Evolutionary conservation across 768 basidiomycete species (phyloP).

Genomic region (Lactarius tabidus): DNA sequence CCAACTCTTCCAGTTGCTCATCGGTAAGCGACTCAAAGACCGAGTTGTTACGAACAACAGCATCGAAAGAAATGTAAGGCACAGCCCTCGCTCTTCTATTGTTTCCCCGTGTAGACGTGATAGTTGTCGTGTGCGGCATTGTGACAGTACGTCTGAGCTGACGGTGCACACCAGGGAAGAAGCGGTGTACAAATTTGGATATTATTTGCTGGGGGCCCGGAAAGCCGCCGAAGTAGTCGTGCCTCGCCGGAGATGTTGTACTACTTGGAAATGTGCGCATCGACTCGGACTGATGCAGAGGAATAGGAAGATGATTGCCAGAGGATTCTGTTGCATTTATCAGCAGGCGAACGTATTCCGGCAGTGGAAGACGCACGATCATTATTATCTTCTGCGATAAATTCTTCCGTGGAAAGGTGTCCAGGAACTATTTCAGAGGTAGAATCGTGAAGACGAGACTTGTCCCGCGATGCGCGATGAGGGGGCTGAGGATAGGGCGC

Average conservation of each 20-base stretch:
- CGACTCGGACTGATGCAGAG: slow-evolving; percentile 24
- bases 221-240: slow-evolving; percentile 66
- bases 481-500: slow-evolving; percentile 36
- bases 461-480: slow-evolving; percentile 27
- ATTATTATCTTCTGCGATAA: slow-evolving; percentile 8
- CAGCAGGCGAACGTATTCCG: background rate
- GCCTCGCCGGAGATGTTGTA: slow-evolving; percentile 30
- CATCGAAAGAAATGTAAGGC: slow-evolving; percentile 83
- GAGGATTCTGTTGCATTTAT: slow-evolving; percentile 6
- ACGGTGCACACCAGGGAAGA: slow-evolving; percentile 62
- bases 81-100: slow-evolving; percentile 48
- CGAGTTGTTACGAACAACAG: slow-evolving; percentile 80
- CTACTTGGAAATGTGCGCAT: slow-evolving; percentile 22
- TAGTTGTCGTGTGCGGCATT: slow-evolving; percentile 64
- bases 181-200: slow-evolving; percentile 43
- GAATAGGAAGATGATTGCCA: slow-evolving; percentile 20
- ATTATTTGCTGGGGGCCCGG: slow-evolving; percentile 63
- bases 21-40: slow-evolving; percentile 61
- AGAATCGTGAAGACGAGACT: background rate
- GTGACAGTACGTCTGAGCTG: slow-evolving; percentile 68
- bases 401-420: background rate
- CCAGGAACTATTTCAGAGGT: slow-evolving; percentile 5
- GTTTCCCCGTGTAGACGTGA: slow-evolving; percentile 43
- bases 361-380: slow-evolving; percentile 19
- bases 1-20: slow-evolving; percentile 87